Evolutionary conservation across 495 filamentous ascomycete species (phyloP).

Genomic region (Aspergillus taichungensis): DNA sequence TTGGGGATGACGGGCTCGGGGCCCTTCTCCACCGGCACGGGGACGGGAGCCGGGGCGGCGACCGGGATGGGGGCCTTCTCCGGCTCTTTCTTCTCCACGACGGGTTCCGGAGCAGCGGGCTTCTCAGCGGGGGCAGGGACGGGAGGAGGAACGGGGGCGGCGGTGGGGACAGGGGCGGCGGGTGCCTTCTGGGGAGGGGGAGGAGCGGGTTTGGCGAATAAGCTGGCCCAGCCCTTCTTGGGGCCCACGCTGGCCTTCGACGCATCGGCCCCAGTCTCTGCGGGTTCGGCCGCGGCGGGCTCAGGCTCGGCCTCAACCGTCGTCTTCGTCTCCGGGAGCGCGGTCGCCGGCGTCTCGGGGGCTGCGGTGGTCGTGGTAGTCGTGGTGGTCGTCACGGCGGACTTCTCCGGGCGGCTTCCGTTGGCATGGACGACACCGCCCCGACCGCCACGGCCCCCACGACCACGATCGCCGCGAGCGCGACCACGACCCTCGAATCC

Average conservation of each 20-base stretch:
- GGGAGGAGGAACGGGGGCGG: constrained; percentile 15
- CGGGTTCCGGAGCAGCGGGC: constrained; percentile 31
- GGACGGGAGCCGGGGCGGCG: constrained; percentile 15
- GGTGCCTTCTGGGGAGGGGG: constrained; percentile 31
- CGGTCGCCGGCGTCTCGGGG: constrained; percentile 34
- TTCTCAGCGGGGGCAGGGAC: constrained; percentile 53
- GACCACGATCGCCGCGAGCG: constrained; percentile 64
- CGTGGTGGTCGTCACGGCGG: constrained; percentile 38
- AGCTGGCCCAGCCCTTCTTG: constrained; percentile 56
- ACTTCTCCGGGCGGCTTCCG: constrained; percentile 37
- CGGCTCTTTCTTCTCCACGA: constrained; percentile 6
- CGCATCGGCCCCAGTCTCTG: constrained; percentile 11
- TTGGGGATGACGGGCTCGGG: constrained; percentile 20
- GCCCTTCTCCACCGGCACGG: constrained; percentile 19
- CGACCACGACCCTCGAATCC: constrained; percentile 59
- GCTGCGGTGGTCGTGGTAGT: constrained; percentile 22
- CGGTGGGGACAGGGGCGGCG: constrained; percentile 22
- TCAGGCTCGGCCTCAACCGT: constrained; percentile 26
- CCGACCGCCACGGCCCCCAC: constrained; percentile 66
- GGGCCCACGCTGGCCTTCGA: constrained; percentile 34
- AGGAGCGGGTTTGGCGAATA: constrained; percentile 46
- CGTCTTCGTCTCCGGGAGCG: constrained; percentile 12
- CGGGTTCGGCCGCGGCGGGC: constrained; percentile 17
- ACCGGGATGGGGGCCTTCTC: constrained; percentile 3
- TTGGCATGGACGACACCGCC: constrained; percentile 48